Percentiles rank a stretch among this genome's conserved stretches.
phyloP scores from a whole-genome alignment of 352 stramenopile genomes.

The Phytophthora quininea region DNA sequence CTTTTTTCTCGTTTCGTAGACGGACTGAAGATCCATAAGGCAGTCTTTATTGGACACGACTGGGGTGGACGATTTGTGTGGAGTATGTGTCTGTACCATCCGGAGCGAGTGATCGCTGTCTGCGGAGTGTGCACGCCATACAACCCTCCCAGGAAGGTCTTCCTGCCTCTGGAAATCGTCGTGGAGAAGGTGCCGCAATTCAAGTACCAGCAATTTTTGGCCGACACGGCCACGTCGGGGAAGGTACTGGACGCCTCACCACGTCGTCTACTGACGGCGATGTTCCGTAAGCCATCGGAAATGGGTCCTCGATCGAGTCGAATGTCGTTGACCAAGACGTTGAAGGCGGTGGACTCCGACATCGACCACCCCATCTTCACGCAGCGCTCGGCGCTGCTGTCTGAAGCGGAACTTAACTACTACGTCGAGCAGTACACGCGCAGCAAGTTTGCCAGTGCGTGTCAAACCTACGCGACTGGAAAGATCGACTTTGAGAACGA shows the following conservation, averaged over 20 bases:
- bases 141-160: slow-evolving; percentile 36
- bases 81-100: slow-evolving; percentile 62
- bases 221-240: slow-evolving; percentile 34
- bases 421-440: slow-evolving; percentile 48
- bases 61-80: slow-evolving; percentile 64
- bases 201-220: slow-evolving; percentile 50
- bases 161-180: slow-evolving; percentile 36
- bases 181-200: slow-evolving; percentile 43
- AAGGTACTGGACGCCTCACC: slow-evolving; percentile 43
- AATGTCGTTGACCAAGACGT: slow-evolving; percentile 34
- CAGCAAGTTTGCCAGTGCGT: slow-evolving; percentile 43
- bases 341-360: slow-evolving; percentile 33
- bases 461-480: slow-evolving; percentile 46
- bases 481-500: slow-evolving; percentile 56
- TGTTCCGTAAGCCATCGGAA: slow-evolving; percentile 43
- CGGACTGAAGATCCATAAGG: slow-evolving; percentile 50
- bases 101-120: slow-evolving; percentile 58
- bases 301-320: slow-evolving; percentile 13
- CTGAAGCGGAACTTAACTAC: slow-evolving; percentile 51
- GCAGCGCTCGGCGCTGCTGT: slow-evolving; percentile 43
- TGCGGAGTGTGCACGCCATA: slow-evolving; percentile 67
- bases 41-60: slow-evolving; percentile 69
- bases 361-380: slow-evolving; percentile 39
- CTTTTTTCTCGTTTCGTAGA: slow-evolving; percentile 29
- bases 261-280: slow-evolving; percentile 39